A percentile compares a stretch with the other conserved stretches of the same genome.
These are phyloP conservation scores for Rehmannia glutinosa DNA, from an alignment of 257 asterid species.

Conservation along the genomic window DNA sequence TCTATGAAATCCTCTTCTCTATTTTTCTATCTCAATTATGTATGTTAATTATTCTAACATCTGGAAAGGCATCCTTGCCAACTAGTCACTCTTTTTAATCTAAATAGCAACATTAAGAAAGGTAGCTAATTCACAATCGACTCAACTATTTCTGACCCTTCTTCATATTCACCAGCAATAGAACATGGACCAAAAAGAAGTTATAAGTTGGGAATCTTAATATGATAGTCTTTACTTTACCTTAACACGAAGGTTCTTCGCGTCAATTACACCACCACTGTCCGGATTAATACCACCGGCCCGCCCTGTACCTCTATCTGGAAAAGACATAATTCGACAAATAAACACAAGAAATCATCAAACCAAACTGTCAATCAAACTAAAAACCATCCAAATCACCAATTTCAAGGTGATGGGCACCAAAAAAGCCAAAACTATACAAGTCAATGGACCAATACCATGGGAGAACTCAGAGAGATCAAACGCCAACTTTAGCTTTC, in stretches of 20 bases:
- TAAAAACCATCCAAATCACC: neutral
- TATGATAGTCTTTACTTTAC: conserved; percentile 15
- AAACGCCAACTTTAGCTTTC: neutral
- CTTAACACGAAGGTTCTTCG: conserved; percentile 44
- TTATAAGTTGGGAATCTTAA: no score
- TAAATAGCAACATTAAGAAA: neutral
- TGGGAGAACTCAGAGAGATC: neutral
- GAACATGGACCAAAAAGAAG: neutral
- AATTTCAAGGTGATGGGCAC: neutral
- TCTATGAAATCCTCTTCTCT: no score
- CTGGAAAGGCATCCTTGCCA: neutral
- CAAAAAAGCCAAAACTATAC: neutral
- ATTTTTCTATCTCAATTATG: no score
- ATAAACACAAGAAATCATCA: neutral
- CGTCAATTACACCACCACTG: conserved; percentile 31
- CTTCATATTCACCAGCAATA: neutral
- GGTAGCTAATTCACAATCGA: neutral
- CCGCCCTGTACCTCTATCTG: conserved; percentile 35
- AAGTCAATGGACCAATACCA: neutral
- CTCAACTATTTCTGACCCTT: neutral
- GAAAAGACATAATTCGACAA: neutral
- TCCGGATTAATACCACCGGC: conserved; percentile 33
- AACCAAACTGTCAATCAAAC: neutral
- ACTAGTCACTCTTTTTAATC: neutral
- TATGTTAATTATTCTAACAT: no score